These are phyloP conservation scores for Tetracentron sinense DNA, from an alignment of 164 flowering plant species.

Conservation along the genomic window DNA sequence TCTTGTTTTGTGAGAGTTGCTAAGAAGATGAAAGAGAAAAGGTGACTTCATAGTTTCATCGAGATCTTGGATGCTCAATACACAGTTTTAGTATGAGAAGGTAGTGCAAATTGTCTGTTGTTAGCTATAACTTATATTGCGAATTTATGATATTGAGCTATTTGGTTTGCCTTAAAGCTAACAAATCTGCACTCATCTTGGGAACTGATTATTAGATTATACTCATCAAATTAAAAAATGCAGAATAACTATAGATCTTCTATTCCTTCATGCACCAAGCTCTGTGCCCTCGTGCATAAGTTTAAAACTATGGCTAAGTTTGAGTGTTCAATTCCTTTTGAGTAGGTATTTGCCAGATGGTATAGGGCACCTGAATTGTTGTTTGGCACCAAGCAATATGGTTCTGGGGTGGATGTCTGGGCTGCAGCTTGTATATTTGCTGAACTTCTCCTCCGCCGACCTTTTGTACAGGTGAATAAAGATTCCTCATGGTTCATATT, in stretches of 20 bases:
- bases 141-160: background rate
- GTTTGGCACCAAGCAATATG: constrained; percentile 97
- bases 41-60: too few relatives aligned
- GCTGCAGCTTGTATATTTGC: constrained; percentile 99
- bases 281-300: background rate
- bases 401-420: constrained; percentile 96
- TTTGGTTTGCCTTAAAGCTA: background rate
- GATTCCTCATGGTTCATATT: constrained; percentile 3
- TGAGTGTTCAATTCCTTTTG: constrained; percentile 4
- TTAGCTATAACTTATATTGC: background rate
- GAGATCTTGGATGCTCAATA: background rate
- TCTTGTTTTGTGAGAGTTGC: too few relatives aligned
- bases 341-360: constrained; percentile 96
- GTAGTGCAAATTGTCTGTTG: background rate
- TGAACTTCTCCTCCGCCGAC: constrained; percentile 90
- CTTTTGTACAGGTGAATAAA: constrained; percentile 75
- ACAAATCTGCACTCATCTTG: background rate
- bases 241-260: background rate
- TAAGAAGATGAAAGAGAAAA: too few relatives aligned
- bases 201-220: background rate
- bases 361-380: constrained; percentile 96
- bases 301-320: background rate
- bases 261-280: background rate
- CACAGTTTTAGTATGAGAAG: background rate
- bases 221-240: background rate